Conservation (phyloP, 148 eudicot genomes). For the Chenopodium berlandieri region DNA sequence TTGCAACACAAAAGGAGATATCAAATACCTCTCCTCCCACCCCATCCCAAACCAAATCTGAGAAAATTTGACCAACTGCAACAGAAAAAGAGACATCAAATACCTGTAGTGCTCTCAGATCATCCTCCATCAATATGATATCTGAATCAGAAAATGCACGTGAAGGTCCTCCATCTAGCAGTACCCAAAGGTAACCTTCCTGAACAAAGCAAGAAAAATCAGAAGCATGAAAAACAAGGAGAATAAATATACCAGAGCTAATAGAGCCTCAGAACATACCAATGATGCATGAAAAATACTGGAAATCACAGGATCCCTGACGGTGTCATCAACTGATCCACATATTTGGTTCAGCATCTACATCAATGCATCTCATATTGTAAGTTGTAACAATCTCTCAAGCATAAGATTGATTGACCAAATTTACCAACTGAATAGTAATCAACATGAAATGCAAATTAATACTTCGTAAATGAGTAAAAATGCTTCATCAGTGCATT, state of each 20-base stretch:
- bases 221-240: conserved; percentile 16
- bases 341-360: conserved; percentile 73
- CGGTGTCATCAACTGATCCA: conserved; percentile 52
- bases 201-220: conserved; percentile 32
- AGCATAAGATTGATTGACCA: background rate
- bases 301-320: conserved; percentile 65
- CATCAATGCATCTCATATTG: conserved; percentile 26
- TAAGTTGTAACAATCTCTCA: conserved; percentile 8
- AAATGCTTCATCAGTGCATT: background rate
- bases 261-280: conserved; percentile 44
- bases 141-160: conserved; percentile 82
- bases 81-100: background rate
- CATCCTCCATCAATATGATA: conserved; percentile 70
- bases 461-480: background rate
- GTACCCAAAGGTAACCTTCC: conserved; percentile 92
- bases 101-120: conserved; percentile 70
- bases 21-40: no score
- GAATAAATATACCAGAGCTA: background rate
- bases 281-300: conserved; percentile 71
- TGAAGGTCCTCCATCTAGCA: conserved; percentile 95
- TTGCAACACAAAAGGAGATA: no score
- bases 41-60: background rate
- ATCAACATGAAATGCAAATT: background rate
- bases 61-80: background rate
- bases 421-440: background rate